These are phyloP conservation scores for Backusella mclennaniae DNA, from an alignment of 192 early-diverging fungal genomes.

Conservation along the genomic window DNA sequence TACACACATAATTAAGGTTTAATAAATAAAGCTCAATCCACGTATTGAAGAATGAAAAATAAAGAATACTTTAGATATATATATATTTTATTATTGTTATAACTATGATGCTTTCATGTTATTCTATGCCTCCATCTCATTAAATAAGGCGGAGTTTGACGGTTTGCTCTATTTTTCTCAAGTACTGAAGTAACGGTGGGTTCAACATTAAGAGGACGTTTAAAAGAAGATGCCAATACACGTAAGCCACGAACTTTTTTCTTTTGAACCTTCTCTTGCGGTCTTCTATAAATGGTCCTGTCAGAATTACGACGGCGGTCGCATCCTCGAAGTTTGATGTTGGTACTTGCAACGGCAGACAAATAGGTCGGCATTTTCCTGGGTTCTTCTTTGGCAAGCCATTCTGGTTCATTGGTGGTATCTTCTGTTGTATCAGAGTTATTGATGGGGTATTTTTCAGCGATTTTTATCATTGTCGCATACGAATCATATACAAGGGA, in stretches of 20 bases:
- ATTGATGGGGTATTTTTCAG: not conserved
- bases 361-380: not conserved
- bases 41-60: too few species aligned
- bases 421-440: too few species aligned
- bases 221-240: not conserved
- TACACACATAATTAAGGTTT: too few species aligned
- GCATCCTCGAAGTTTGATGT: not conserved
- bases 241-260: not conserved
- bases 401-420: not conserved
- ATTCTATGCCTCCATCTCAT: not conserved
- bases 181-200: not conserved
- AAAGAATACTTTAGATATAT: too few species aligned
- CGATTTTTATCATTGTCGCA: not conserved
- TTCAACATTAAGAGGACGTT: not conserved
- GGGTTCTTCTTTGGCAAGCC: not conserved
- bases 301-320: not conserved
- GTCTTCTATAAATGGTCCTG: not conserved
- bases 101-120: not conserved
- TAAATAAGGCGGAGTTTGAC: not conserved
- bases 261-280: not conserved
- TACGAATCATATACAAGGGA: not conserved
- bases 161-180: not conserved
- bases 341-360: not conserved
- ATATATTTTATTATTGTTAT: not conserved
- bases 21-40: too few species aligned